phyloP scores from a whole-genome alignment of 331 rosid species.

The Phaseolus coccineus region DNA sequence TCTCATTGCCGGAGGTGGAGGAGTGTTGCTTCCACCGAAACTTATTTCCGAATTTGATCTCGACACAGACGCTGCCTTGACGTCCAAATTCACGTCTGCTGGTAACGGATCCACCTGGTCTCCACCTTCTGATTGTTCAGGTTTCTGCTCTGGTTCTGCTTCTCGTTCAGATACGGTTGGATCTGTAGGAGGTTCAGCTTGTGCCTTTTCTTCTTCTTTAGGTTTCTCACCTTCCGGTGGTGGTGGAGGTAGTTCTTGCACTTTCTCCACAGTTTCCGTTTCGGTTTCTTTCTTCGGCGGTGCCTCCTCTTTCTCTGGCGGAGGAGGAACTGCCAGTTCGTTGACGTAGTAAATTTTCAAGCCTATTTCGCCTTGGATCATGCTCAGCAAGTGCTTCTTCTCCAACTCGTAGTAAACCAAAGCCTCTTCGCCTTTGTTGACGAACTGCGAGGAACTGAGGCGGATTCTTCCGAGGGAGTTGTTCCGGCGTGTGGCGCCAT shows the following conservation, averaged over 20 bases:
- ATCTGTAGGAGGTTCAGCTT: background rate
- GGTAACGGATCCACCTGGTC: constrained; percentile 41
- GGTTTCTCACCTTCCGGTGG: constrained; percentile 38
- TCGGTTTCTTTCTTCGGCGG: background rate
- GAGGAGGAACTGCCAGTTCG: constrained; percentile 27
- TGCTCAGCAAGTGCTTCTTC: constrained; percentile 65
- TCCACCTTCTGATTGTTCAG: background rate
- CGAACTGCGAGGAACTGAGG: constrained; percentile 72
- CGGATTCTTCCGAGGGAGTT: constrained; percentile 74
- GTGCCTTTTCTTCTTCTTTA: constrained; percentile 30
- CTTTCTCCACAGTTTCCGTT: background rate
- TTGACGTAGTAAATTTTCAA: constrained; percentile 72
- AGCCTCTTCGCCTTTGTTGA: constrained; percentile 88
- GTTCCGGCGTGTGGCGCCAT: constrained; percentile 67
- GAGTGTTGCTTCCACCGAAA: constrained; percentile 52
- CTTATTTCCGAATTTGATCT: constrained; percentile 52
- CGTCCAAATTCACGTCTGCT: constrained; percentile 23
- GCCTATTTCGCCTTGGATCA: constrained; percentile 79
- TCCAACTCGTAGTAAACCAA: constrained; percentile 70
- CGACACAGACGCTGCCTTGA: constrained; percentile 34
- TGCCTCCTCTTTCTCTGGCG: constrained; percentile 38
- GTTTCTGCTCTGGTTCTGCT: background rate
- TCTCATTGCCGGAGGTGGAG: constrained; percentile 62
- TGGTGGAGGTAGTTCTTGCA: background rate
- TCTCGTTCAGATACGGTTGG: background rate